Conservation (phyloP, 768 basidiomycete species). For the Suillus luteus region DNA sequence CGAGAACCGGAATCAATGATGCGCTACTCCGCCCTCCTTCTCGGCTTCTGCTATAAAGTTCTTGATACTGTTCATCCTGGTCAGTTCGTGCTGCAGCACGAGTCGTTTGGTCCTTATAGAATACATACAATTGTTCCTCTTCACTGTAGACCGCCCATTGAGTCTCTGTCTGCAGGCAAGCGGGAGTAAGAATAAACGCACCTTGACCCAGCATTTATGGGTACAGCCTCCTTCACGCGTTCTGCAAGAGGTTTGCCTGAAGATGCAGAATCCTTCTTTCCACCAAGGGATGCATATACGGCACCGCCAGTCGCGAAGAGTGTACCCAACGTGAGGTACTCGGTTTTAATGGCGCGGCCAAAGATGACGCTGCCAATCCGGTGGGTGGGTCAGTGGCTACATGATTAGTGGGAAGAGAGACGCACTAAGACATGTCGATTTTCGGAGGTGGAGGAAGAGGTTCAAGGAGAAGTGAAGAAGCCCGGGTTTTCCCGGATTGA, state of each 20-base stretch:
- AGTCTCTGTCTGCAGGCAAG: conserved; percentile 8
- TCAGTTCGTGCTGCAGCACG: conserved; percentile 40
- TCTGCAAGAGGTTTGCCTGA: conserved; percentile 47
- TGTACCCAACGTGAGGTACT: conserved; percentile 74
- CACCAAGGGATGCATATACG: conserved; percentile 55
- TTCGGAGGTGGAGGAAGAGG: conserved; percentile 14
- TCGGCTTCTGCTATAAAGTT: conserved; percentile 83
- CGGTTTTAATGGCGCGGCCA: conserved; percentile 79
- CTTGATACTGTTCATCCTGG: conserved; percentile 68
- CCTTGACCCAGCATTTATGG: conserved; percentile 68
- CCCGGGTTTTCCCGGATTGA: conserved; percentile 25
- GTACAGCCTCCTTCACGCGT: conserved; percentile 65
- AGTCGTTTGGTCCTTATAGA: conserved; percentile 10
- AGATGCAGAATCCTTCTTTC: conserved; percentile 48
- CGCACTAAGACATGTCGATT: conserved; percentile 48
- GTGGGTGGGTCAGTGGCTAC: not conserved
- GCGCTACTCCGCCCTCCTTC: conserved; percentile 59
- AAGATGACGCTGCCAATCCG: conserved; percentile 58
- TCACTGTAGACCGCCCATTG: conserved; percentile 49
- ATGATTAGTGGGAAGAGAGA: conserved; percentile 17
- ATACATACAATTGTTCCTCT: conserved; percentile 81
- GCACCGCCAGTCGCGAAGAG: conserved; percentile 59
- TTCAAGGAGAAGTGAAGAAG: conserved; percentile 20
- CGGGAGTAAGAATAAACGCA: conserved; percentile 39
- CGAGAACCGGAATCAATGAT: conserved; percentile 24